These are phyloP conservation scores for Euphorbia lathyris DNA, from an alignment of 345 rosid genomes.

Conservation along the genomic window DNA sequence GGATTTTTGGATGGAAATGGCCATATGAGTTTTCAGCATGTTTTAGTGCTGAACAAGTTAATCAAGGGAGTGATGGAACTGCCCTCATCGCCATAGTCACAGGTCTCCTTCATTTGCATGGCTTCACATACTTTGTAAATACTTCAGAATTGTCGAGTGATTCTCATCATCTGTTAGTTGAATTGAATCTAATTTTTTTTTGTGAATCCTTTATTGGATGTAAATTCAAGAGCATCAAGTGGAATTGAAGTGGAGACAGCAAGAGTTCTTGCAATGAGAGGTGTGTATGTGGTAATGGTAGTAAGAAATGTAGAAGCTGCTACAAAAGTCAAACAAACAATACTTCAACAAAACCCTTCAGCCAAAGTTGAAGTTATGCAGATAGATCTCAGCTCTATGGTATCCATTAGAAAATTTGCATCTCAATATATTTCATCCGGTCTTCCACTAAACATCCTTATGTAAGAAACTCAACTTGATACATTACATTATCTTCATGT, in stretches of 20 bases:
- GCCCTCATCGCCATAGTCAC: conserved; percentile 50
- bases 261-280: conserved; percentile 36
- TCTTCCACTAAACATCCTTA: conserved; percentile 41
- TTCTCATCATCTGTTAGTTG: not conserved
- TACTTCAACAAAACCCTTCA: conserved; percentile 22
- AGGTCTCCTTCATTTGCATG: conserved; percentile 31
- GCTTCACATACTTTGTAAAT: no score
- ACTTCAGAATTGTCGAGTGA: conserved; percentile 10
- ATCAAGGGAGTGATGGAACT: conserved; percentile 43
- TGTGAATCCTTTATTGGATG: no score
- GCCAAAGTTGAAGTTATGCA: conserved; percentile 33
- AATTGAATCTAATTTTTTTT: not conserved
- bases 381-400: conserved; percentile 42
- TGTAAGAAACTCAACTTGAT: conserved; percentile 21
- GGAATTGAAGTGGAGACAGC: conserved; percentile 40
- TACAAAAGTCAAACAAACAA: conserved; percentile 27
- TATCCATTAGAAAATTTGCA: conserved; percentile 35
- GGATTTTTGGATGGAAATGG: conserved; percentile 37
- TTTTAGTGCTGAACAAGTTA: conserved; percentile 45
- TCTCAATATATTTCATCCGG: conserved; percentile 26
- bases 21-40: conserved; percentile 38
- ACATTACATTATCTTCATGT: not conserved
- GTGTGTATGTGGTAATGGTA: conserved; percentile 25
- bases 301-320: conserved; percentile 40
- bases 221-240: conserved; percentile 37